Evolutionary conservation across 2,329 filamentous ascomycete genomes (phyloP), one percentile per base, ranked within the genome.

Genomic region (Verticillium alfalfae): DNA sequence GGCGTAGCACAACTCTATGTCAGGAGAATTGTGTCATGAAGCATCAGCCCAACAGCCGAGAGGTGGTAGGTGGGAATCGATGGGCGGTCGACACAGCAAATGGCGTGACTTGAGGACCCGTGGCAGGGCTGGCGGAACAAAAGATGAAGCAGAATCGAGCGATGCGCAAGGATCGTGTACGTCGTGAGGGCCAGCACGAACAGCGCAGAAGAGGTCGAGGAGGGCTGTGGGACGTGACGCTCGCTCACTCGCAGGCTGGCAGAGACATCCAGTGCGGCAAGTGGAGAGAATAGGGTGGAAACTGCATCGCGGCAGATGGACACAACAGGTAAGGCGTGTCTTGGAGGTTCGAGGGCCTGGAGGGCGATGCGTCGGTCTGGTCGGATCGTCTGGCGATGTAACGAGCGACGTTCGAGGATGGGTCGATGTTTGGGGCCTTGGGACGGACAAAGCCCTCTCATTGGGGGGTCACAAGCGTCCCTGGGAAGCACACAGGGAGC

Each of bases 281-380:
- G 45, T 52, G 45, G 45, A 52, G 45, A 52, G 18, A 52, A 13
- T 22, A 10, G 18, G n/a, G 45, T 52, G 45, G 45, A 26, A 52
- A 52, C 45, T 52, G n/a, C 45, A 52, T 52, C 45, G 45, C 45
- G 45, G 45, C 45, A 52, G 45, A 52, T 52, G 45, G 16, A 52
- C 45, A 52, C 45, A 52, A 52, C 8, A 22, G 45, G 45, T 22
- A n/a, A 52, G 22, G 45, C 45, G 45, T 52, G 45, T 52, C 49
- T 49, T 22, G 8, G 31, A 56, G n/a, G 61, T n/a, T 57, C 61
- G 56, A 34, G 41, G 41, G 60, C 62, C 45, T 62, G 59, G 66
- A 66, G 66, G 66, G 65, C 63, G 67, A 69, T 75, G 74, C 76
- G 57, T 73, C 70, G 75, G 75, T 76, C 73, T 22, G 18, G 45